These are phyloP conservation scores for Moesziomyces parantarcticus DNA, from an alignment of 1,284 basidiomycete species.

Conservation along the genomic window DNA sequence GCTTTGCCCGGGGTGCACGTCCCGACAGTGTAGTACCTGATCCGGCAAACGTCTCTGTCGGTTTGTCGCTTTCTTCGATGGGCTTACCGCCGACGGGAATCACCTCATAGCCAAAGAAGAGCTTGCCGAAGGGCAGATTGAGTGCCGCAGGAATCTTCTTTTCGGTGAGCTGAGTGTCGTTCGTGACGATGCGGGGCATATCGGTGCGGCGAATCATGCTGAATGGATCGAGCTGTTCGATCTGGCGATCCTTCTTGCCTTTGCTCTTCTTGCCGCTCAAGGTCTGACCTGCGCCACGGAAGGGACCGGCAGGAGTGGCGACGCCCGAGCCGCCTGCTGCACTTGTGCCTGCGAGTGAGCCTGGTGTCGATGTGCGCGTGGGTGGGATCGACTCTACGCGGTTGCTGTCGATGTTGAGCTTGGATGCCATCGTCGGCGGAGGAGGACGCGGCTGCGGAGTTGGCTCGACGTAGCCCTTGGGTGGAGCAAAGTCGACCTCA, in stretches of 20 bases:
- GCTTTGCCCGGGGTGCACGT: conserved; percentile 25
- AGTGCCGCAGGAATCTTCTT: conserved; percentile 87
- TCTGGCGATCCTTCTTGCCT: conserved; percentile 62
- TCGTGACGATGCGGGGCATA: conserved; percentile 85
- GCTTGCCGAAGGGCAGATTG: conserved; percentile 82
- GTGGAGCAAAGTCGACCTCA: conserved; percentile 77
- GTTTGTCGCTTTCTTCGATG: conserved; percentile 10
- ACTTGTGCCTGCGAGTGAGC: conserved; percentile 38
- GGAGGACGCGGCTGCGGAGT: conserved; percentile 81
- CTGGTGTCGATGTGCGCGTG: conserved; percentile 68
- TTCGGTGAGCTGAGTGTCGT: conserved; percentile 78
- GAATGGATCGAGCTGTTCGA: conserved; percentile 59
- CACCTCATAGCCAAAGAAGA: conserved; percentile 67
- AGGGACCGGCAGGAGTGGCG: conserved; percentile 42
- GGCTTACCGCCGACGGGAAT: conserved; percentile 56
- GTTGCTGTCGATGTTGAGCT: conserved; percentile 85
- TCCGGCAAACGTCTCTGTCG: conserved; percentile 25
- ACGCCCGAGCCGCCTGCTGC: conserved; percentile 31
- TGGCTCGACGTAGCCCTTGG: conserved; percentile 83
- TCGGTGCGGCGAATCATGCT: conserved; percentile 64
- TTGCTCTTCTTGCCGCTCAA: conserved; percentile 66
- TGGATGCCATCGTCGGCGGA: conserved; percentile 92
- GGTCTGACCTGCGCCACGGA: conserved; percentile 62
- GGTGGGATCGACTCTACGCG: conserved; percentile 59
- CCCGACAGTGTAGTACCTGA: conserved; percentile 37